Evolutionary conservation across 2,329 filamentous ascomycete genomes (phyloP), one percentile per base, ranked within the genome.

Genomic region (Phoma sp.): DNA sequence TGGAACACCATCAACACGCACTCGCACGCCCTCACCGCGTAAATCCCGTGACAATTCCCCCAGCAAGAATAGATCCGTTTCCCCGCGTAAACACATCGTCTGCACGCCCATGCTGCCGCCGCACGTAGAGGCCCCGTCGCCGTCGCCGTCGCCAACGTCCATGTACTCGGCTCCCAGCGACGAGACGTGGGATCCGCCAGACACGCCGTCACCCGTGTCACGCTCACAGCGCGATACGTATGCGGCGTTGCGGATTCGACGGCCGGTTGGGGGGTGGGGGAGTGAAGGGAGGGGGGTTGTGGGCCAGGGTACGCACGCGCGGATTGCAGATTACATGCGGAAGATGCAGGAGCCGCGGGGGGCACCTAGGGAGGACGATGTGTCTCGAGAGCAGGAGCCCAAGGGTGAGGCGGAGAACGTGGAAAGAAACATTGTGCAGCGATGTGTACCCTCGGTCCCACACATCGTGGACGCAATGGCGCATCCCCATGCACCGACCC

Each of bases 181-280:
- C 1, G 47, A 45, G 15, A 40, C 33, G 25, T 42, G 12, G 12
- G 57, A 59, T 2, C 50, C 51, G 3, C 65, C 64, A 9, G 60
- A 64, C 9, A 68, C 65, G 18, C 65, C 65, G 1, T 63, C 65
- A 0, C 64, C 64, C 7, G 56, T 66, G 37, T 50, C 61, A 10
- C 53, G 28, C 20, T 56, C 52, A n/a, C 64, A 67, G 26, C 56
- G 40, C 6, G 43, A 55, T 5, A 56, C 61, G 2, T 62, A 67
- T 29, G 40, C 47, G 11, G 61, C 61, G 2, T 53, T 65, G 33
- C 53, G 48, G 20, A n/a, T 54, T 5, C 39, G 34, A 1, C 18
- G 28, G 5, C 40, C 39, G 12, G 36, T 15, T 15, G 34, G 28
- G 7, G 33, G 21, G 2, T 11, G 7, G 14, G 29, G 40, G 7